phyloP scores from a whole-genome alignment of 192 early-diverging fungal species.

The Linnemannia elongata region DNA sequence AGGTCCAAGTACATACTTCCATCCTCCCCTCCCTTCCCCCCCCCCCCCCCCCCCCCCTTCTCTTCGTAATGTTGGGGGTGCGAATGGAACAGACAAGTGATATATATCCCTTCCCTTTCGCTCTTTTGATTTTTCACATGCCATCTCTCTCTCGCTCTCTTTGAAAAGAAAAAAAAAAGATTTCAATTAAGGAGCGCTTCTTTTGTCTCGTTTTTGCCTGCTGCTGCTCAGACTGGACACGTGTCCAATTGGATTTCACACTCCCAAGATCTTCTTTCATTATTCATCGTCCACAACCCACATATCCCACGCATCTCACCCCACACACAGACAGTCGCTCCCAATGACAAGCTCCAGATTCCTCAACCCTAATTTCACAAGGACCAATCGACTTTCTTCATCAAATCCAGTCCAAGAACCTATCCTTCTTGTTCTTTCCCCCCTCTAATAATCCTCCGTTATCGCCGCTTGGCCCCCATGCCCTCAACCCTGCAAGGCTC shows the following conservation, averaged over 20 bases:
- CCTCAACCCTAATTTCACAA: too few relatives aligned
- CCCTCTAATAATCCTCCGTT: not conserved
- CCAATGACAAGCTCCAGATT: too few relatives aligned
- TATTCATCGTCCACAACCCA: not conserved
- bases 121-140: slow-evolving; percentile 18
- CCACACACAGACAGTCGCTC: not conserved
- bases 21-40: too few relatives aligned
- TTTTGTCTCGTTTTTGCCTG: too few relatives aligned
- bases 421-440: not conserved
- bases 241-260: not conserved
- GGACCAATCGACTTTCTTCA: not conserved
- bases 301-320: not conserved
- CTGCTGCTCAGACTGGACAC: not conserved
- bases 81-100: not conserved
- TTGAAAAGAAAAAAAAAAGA: not conserved
- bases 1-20: too few relatives aligned
- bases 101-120: not conserved
- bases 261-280: not conserved
- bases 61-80: slow-evolving; percentile 3
- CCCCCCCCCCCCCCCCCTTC: not conserved
- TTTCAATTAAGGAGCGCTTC: not conserved
- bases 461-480: not conserved
- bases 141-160: not conserved
- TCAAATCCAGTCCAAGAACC: not conserved
- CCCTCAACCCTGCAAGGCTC: not conserved